Evolutionary conservation across 768 basidiomycete genomes (phyloP), one percentile per base, ranked within the genome.

Genomic region (Podaxis rugospora): DNA sequence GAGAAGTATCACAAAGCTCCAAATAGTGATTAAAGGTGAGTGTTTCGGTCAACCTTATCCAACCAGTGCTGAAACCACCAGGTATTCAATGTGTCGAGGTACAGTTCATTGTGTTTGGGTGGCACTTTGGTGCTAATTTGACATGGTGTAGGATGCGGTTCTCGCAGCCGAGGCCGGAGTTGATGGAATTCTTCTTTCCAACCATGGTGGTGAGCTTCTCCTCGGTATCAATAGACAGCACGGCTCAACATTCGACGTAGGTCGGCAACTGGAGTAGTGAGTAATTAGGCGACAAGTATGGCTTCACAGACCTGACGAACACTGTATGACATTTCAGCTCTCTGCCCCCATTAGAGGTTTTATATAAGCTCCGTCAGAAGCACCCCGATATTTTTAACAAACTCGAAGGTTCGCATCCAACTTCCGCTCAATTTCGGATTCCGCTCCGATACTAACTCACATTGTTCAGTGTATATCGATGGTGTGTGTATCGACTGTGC

Each of bases 121-220:
- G 28, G 1, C 25, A 13, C 18, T 9, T 18, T 7, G 11, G 21
- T 36, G 36, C 10, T 65, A 5, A 51, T 27, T 36, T 3, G 62
- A 57, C 35, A 64, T 44, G 58, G 65, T 68, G 10, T 70, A 95
- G 85, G 95, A 97, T 74, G 93, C 91, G 2, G 84, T 92, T 44
- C 82, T 93, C 50, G 94, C 94, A 28, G 85, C 82, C 16, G 87
- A 95, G 63, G 83, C 88, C 32, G 92, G 93, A 11, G 88, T 92
- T 16, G 88, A 95, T 59, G 95, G 90, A 4, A 93, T 98, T 63
- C 78, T 95, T 59, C 74, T 98, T 7, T 92, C 90, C 0, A 98
- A 98, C 65, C 95, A 98, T 66, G 95, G 95, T 58, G 95, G 92
- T 82, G 67, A 65, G 76, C 74, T 37, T 16, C 27, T n/a, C 39